Evolutionary conservation across 352 stramenopile genomes (phyloP).

Genomic region (Globisporangium takayamanum): DNA sequence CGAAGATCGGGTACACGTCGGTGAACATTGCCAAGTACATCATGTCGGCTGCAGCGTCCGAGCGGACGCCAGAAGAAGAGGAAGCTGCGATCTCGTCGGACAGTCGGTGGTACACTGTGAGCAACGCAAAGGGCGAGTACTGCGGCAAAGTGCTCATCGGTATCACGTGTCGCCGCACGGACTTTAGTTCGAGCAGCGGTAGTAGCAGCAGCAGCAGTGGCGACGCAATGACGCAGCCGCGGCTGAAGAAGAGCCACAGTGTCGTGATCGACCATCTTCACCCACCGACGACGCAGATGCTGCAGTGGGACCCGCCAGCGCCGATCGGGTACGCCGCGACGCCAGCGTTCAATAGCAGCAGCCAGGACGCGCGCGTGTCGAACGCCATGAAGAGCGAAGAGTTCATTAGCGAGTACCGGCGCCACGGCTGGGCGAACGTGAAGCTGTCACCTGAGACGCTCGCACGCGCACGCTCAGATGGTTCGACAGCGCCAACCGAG

Average conservation of each 20-base stretch:
- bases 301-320: conserved; percentile 54
- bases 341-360: conserved; percentile 11
- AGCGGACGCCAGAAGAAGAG: conserved; percentile 38
- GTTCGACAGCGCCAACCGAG: conserved; percentile 27
- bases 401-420: conserved; percentile 36
- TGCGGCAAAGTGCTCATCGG: conserved; percentile 79
- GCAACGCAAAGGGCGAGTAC: conserved; percentile 81
- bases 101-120: conserved; percentile 81
- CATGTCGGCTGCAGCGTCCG: conserved; percentile 37
- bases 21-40: conserved; percentile 83
- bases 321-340: conserved; percentile 28
- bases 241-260: conserved; percentile 71
- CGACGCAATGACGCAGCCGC: conserved; percentile 28
- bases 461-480: conserved; percentile 48
- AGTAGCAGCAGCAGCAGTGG: background rate
- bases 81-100: conserved; percentile 66
- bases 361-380: background rate
- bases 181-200: conserved; percentile 4
- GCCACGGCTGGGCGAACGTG: conserved; percentile 74
- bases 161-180: conserved; percentile 55
- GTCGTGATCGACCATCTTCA: conserved; percentile 68
- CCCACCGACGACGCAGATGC: conserved; percentile 61
- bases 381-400: conserved; percentile 32
- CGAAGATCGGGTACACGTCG: conserved; percentile 54
- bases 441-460: conserved; percentile 65